Evolutionary conservation across 495 filamentous ascomycete genomes (phyloP), one percentile per base, ranked within the genome.

Genomic region (Durotheca rogersii): DNA sequence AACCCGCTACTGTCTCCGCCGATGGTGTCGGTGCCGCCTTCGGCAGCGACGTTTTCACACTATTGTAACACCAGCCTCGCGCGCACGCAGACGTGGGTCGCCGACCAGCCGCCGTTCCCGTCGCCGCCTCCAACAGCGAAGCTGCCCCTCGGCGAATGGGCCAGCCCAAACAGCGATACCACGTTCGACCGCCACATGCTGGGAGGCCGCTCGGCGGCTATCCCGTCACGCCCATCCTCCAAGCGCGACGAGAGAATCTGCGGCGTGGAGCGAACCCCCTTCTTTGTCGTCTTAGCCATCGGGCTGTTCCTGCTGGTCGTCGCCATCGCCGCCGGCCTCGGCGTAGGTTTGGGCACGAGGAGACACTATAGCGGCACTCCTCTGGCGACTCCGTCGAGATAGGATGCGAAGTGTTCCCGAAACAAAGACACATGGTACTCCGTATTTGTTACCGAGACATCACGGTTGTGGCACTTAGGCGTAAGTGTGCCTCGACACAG

Each of bases 301-400:
- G 55, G 46, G 0, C 10, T 56, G 1, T 62, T 69, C 12, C 10
- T 66, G 5, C 23, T 54, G 2, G 67, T 69, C 1, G 51, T 62
- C 20, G 62, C 45, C 9, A 21, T 66, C 4, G 64, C 67, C 6
- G 52, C 60, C 2, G 67, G 67, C 6, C 42, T 69, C 7, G 67
- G 64, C 1, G 52, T 67, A 6, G 67, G 67, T 1, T 23, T 69
- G 7, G 48, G 59, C 1, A 45, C 49, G 27, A 53, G 49, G 17
- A 53, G 25, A 19, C 33, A 16, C 31, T 30, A 16, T 12, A 7
- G 21, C 7, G 16, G 25, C 20, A n/a, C n/a, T n/a, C n/a, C n/a
- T n/a, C n/a, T n/a, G n/a, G n/a, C n/a, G n/a, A n/a, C n/a, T n/a
- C n/a, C n/a, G n/a, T n/a, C n/a, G n/a, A n/a, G n/a, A n/a, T n/a